These are phyloP conservation scores for Globisporangium mamillatum DNA, from an alignment of 352 stramenopile genomes.

Conservation along the genomic window DNA sequence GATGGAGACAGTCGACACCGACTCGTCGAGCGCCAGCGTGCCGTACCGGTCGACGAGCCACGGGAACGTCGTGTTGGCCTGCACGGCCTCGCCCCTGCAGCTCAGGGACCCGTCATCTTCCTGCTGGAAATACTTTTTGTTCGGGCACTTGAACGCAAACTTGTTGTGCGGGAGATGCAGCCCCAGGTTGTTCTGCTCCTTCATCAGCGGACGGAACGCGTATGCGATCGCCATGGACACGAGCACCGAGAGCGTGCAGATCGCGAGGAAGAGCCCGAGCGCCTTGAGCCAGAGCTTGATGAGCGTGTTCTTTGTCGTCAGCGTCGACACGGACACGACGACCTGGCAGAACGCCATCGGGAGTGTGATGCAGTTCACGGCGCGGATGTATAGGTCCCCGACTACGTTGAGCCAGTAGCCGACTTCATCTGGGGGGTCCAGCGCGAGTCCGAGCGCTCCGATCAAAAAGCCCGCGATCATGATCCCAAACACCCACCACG, in stretches of 20 bases:
- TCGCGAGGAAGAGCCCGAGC: slow-evolving; percentile 31
- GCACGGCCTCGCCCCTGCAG: slow-evolving; percentile 32
- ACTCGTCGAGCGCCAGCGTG: slow-evolving; percentile 39
- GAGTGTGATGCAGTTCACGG: slow-evolving; percentile 52
- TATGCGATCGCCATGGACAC: slow-evolving; percentile 29
- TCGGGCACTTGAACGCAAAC: slow-evolving; percentile 63
- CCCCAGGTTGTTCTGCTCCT: slow-evolving; percentile 27
- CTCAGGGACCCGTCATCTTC: slow-evolving; percentile 19
- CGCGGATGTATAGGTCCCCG: slow-evolving; percentile 52
- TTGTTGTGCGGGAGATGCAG: slow-evolving; percentile 26
- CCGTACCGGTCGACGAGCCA: slow-evolving; percentile 42
- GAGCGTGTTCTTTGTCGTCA: slow-evolving; percentile 42
- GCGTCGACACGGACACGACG: slow-evolving; percentile 45
- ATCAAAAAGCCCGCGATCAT: slow-evolving; percentile 37
- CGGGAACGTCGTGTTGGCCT: slow-evolving; percentile 50
- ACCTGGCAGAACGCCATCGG: slow-evolving; percentile 67
- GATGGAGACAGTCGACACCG: slow-evolving; percentile 36
- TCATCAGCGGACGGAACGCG: slow-evolving; percentile 32
- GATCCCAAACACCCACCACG: slow-evolving; percentile 37
- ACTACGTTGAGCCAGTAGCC: slow-evolving; percentile 59
- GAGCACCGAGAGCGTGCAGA: slow-evolving; percentile 26
- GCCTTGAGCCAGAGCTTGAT: slow-evolving; percentile 42
- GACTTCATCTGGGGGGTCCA: slow-evolving; percentile 27
- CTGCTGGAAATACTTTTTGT: slow-evolving; percentile 46
- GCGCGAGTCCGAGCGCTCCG: slow-evolving; percentile 30